Conservation (phyloP, 108 stramenopile species). For the Cyclotella kingstonii region DNA sequence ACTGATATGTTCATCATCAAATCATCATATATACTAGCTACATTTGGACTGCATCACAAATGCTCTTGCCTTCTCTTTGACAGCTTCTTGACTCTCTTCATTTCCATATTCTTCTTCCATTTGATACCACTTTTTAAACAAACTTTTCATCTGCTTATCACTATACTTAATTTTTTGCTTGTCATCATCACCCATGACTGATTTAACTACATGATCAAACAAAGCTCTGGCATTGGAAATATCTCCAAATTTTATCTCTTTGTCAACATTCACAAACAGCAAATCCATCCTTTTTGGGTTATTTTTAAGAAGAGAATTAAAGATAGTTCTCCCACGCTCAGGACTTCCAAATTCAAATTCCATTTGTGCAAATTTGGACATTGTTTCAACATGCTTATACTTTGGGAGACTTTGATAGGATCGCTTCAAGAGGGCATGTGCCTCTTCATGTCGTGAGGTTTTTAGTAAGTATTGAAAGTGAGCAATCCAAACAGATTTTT, state of each 20-base stretch:
- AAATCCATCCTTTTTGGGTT: conserved; percentile 92
- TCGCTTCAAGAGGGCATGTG: conserved; percentile 81
- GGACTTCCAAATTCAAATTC: conserved; percentile 88
- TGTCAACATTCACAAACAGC: conserved; percentile 91
- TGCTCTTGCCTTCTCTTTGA: conserved; percentile 88
- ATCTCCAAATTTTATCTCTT: conserved; percentile 92
- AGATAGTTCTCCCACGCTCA: conserved; percentile 90
- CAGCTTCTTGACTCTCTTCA: conserved; percentile 67
- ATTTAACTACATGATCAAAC: conserved; percentile 63
- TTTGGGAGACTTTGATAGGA: conserved; percentile 75
- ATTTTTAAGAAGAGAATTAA: conserved; percentile 84
- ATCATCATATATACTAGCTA: too few species aligned
- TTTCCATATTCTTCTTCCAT: conserved; percentile 91
- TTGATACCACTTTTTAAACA: conserved; percentile 95
- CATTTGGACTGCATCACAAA: conserved; percentile 60
- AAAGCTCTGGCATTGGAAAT: conserved; percentile 71
- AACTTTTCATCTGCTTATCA: conserved; percentile 94
- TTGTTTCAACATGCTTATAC: conserved; percentile 91
- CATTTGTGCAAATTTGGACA: conserved; percentile 88
- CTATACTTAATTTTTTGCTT: conserved; percentile 67
- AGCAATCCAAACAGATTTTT: conserved; percentile 92
- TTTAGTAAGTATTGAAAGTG: conserved; percentile 76
- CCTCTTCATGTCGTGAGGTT: conserved; percentile 72
- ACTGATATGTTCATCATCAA: too few species aligned
- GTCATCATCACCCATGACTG: conserved; percentile 32